A percentile compares a stretch with the other conserved stretches of the same genome.
Evolutionary conservation across 192 early-diverging fungal genomes (phyloP).

Genomic region (Cladochytrium replicatum): DNA sequence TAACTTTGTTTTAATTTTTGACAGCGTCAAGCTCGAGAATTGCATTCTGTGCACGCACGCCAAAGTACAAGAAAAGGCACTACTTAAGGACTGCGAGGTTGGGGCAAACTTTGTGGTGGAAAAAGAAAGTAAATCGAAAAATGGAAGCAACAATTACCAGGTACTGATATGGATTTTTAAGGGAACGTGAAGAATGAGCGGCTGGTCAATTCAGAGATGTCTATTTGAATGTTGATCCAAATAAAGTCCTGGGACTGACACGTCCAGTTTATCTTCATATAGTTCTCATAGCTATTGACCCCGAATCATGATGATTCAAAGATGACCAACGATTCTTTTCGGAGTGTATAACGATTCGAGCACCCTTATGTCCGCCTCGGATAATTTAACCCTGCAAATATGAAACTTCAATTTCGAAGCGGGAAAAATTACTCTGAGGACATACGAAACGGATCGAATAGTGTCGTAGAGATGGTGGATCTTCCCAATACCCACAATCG

Average conservation of each 20-base stretch:
- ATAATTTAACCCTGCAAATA: conserved; percentile 7
- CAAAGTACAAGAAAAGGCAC: conserved; percentile 61
- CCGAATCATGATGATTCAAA: too few species aligned
- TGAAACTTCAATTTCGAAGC: too few species aligned
- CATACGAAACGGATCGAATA: not conserved
- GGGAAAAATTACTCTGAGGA: too few species aligned
- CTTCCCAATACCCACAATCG: conserved; percentile 1
- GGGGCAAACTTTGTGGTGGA: conserved; percentile 55
- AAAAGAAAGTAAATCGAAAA: conserved; percentile 47
- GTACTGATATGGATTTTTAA: too few species aligned
- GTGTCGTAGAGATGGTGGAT: not conserved
- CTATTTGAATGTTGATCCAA: too few species aligned
- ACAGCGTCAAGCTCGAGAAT: conserved; percentile 74
- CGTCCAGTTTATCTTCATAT: too few species aligned
- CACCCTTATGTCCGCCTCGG: not conserved
- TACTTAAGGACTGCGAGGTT: conserved; percentile 85
- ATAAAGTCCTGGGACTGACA: too few species aligned
- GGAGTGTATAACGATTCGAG: conserved; percentile 12
- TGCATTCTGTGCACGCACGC: conserved; percentile 77
- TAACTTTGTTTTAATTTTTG: not conserved
- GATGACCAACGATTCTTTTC: conserved; percentile 10
- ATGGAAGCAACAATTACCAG: too few species aligned
- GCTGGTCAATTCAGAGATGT: too few species aligned
- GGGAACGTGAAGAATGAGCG: too few species aligned
- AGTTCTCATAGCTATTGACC: too few species aligned